Evolutionary conservation across 1,284 basidiomycete species (phyloP).

Genomic region (Cryptococcus sp.): DNA sequence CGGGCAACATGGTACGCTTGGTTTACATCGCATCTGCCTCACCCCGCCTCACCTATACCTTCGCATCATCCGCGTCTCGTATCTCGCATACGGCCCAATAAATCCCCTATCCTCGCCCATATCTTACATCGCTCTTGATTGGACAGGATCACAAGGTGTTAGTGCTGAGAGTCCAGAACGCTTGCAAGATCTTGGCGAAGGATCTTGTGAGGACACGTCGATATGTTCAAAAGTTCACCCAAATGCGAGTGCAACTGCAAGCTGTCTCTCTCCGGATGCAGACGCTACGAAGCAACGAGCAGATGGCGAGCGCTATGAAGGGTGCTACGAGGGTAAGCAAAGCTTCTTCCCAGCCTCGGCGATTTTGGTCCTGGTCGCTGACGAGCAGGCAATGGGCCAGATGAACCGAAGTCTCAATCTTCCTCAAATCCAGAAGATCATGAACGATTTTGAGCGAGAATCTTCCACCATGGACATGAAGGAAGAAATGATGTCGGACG

Average conservation of each 20-base stretch:
- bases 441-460: conserved; percentile 97
- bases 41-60: background rate
- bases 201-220: conserved; percentile 92
- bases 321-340: conserved; percentile 84
- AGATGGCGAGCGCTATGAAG: conserved; percentile 99
- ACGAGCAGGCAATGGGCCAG: conserved; percentile 82
- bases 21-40: no score
- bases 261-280: conserved; percentile 95
- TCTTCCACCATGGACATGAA: conserved; percentile 99
- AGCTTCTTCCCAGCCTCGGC: no score
- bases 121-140: no score
- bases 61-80: background rate
- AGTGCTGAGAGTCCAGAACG: no score
- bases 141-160: no score
- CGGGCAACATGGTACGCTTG: conserved; percentile 89
- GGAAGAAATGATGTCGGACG: conserved; percentile 99
- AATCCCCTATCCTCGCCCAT: no score
- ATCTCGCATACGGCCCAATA: no score
- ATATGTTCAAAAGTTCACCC: conserved; percentile 97
- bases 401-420: conserved; percentile 97
- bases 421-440: conserved; percentile 86
- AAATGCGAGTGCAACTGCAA: conserved; percentile 97
- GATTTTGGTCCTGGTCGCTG: no score
- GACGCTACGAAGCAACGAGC: conserved; percentile 91
- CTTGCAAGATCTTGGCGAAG: conserved; percentile 98